Conservation (phyloP, 345 rosid genomes). For the Citrus inodora region DNA sequence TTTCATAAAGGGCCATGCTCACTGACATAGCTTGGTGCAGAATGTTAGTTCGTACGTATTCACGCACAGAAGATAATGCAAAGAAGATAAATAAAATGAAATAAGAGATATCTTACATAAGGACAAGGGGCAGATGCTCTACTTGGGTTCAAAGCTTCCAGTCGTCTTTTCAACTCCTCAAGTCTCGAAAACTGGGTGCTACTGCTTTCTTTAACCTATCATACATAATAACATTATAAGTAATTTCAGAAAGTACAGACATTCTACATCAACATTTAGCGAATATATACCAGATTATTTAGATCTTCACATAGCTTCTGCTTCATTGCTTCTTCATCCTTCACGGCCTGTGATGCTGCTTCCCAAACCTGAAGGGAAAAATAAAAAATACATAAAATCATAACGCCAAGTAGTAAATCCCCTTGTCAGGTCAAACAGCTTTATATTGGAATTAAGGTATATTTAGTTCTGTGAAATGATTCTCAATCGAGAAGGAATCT, state of each 20-base stretch:
- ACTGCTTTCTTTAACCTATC: conserved; percentile 80
- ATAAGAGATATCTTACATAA: conserved; percentile 46
- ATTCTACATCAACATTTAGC: neutral
- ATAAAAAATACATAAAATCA: neutral
- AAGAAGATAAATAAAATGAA: neutral
- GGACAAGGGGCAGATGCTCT: conserved; percentile 40
- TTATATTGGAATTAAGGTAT: neutral
- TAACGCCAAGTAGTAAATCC: neutral
- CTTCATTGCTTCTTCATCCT: conserved; percentile 75
- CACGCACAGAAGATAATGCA: neutral
- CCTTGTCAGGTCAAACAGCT: neutral
- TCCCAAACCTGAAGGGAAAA: conserved; percentile 54
- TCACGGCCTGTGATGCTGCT: conserved; percentile 57
- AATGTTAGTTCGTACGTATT: neutral
- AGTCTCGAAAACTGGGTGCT: conserved; percentile 65
- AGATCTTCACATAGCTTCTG: conserved; percentile 83
- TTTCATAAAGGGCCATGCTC: neutral
- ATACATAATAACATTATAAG: conserved; percentile 8
- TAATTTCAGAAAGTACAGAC: neutral
- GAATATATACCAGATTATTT: conserved; percentile 63
- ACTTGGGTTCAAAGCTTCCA: conserved; percentile 73
- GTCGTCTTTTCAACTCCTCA: conserved; percentile 70
- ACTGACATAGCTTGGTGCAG: neutral
- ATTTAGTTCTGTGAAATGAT: neutral
- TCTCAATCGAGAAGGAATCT: neutral